Percentiles rank a stretch among this genome's conserved stretches.
Conservation (phyloP, 2,329 filamentous ascomycete species). For the Didymella keratinophila region DNA sequence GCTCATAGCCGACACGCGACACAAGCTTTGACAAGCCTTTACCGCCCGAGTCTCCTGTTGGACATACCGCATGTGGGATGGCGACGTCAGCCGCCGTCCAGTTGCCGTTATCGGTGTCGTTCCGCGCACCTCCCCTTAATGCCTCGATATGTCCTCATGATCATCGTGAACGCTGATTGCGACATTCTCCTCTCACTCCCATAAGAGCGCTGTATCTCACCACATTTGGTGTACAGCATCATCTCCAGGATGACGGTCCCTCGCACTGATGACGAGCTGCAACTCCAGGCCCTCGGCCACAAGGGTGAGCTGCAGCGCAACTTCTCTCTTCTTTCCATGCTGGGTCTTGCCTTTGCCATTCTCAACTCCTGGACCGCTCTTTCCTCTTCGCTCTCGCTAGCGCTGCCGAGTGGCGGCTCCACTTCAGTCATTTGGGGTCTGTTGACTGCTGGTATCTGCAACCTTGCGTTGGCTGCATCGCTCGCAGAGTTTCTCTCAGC, state of each 20-base stretch:
- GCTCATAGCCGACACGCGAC: slow-evolving; percentile 5
- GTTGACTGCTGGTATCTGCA: slow-evolving; percentile 66
- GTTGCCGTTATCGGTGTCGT: slow-evolving; percentile 4
- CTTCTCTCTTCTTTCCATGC: slow-evolving; percentile 66
- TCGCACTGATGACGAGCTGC: slow-evolving; percentile 44
- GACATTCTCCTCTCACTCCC: not conserved
- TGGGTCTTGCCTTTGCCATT: slow-evolving; percentile 69
- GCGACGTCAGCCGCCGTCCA: slow-evolving; percentile 17
- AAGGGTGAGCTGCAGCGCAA: slow-evolving; percentile 66
- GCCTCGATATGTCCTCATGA: not conserved
- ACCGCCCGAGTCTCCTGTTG: slow-evolving; percentile 13
- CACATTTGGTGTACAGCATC: not conserved
- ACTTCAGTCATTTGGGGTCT: slow-evolving; percentile 76
- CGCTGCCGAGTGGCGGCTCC: slow-evolving; percentile 74
- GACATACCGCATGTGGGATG: slow-evolving; percentile 20
- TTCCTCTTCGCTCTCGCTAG: slow-evolving; percentile 65
- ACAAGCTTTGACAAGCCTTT: slow-evolving; percentile 22
- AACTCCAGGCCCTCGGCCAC: slow-evolving; percentile 59
- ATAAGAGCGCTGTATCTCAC: not conserved
- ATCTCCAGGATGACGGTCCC: slow-evolving; percentile 19
- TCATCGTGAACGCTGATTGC: slow-evolving; percentile 1
- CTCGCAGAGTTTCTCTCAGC: slow-evolving; percentile 75
- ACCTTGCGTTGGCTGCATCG: slow-evolving; percentile 72
- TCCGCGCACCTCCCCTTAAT: slow-evolving; percentile 13
- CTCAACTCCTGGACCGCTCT: slow-evolving; percentile 70